Evolutionary conservation across 176 grass and related monocot species (phyloP).

Genomic region (Phyllostachys edulis): DNA sequence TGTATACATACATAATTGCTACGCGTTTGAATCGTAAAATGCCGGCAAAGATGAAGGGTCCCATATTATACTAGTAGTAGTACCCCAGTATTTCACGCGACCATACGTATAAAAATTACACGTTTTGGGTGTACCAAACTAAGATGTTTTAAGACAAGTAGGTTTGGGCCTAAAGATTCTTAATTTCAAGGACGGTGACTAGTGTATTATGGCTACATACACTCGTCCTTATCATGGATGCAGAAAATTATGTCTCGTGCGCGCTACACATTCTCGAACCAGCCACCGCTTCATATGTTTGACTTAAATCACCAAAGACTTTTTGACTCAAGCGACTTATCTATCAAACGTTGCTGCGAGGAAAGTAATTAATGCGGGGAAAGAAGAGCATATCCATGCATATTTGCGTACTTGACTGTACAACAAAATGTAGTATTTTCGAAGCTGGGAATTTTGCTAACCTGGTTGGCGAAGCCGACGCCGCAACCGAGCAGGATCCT

Average conservation of each 20-base stretch:
- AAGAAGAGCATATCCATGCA: background rate
- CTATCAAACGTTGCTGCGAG: background rate
- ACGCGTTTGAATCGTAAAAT: constrained; percentile 25
- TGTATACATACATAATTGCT: background rate
- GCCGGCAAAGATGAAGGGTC: background rate
- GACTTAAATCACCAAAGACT: constrained; percentile 19
- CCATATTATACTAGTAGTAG: background rate
- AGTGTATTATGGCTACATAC: background rate
- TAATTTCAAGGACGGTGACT: constrained; percentile 32
- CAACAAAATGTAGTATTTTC: background rate
- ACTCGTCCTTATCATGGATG: constrained; percentile 23
- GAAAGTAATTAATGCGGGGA: background rate
- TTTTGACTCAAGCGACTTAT: constrained; percentile 21
- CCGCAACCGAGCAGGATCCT: constrained; percentile 88
- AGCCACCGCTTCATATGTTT: constrained; percentile 25
- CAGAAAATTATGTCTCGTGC: constrained; percentile 15
- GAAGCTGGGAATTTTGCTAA: background rate
- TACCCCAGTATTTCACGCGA: background rate
- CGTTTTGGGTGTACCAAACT: background rate
- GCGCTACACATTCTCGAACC: background rate
- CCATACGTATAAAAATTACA: background rate
- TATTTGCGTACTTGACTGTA: background rate
- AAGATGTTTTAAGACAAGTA: background rate
- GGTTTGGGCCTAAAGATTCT: background rate
- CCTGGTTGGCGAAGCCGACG: constrained; percentile 92